Evolutionary conservation across 768 basidiomycete genomes (phyloP).

Genomic region (Termitomyces sp.): DNA sequence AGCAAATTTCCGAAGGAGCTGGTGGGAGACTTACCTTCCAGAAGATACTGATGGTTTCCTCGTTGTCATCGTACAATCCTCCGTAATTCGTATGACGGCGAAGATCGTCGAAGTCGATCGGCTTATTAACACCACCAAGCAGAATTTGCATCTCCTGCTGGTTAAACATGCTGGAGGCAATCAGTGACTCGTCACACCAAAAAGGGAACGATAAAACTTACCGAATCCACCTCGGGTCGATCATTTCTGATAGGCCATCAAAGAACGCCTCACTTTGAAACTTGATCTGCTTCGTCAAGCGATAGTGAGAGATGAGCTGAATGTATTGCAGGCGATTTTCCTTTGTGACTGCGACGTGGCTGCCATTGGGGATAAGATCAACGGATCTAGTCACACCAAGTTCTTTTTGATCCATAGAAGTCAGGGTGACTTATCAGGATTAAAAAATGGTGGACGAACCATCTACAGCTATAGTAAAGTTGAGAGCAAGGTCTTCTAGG

Average conservation of each 20-base stretch:
- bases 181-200: background rate
- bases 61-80: constrained; percentile 66
- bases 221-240: constrained; percentile 86
- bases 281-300: constrained; percentile 84
- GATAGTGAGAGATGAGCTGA: constrained; percentile 82
- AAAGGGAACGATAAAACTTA: constrained; percentile 19
- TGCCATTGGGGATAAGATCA: constrained; percentile 79
- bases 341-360: constrained; percentile 77
- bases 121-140: constrained; percentile 82
- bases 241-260: constrained; percentile 87
- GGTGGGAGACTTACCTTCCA: constrained; percentile 63
- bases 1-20: background rate
- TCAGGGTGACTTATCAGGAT: background rate
- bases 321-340: constrained; percentile 92
- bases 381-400: constrained; percentile 73
- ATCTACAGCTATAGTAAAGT: constrained; percentile 84
- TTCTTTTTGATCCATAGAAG: constrained; percentile 37
- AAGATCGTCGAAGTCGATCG: constrained; percentile 82
- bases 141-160: constrained; percentile 92
- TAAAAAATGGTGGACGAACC: constrained; percentile 40
- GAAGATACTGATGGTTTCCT: constrained; percentile 70
- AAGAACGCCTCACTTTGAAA: constrained; percentile 84
- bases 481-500: constrained; percentile 83
- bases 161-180: constrained; percentile 79
- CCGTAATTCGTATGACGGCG: constrained; percentile 76